phyloP scores from a whole-genome alignment of 129 eudicot species.

The Heracleum sosnowskyi region DNA sequence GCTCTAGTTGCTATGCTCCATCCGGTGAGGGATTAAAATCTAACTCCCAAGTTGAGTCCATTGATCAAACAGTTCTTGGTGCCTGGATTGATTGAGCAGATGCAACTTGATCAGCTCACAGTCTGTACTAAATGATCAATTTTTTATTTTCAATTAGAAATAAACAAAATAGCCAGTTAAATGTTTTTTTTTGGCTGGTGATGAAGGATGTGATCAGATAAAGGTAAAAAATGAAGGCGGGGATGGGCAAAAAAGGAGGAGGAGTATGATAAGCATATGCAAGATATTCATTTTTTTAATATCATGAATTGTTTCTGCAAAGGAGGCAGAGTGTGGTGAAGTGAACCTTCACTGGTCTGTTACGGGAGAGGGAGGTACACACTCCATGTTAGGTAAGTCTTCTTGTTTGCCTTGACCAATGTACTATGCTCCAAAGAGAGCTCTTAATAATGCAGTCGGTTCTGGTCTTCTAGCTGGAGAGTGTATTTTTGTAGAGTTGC shows the following conservation, averaged over 20 bases:
- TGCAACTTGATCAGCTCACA: slow-evolving; percentile 29
- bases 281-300: slow-evolving; percentile 16
- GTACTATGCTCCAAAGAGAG: background rate
- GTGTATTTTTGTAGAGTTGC: background rate
- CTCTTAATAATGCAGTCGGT: background rate
- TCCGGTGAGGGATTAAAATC: slow-evolving; percentile 16
- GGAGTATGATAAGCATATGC: slow-evolving; percentile 18
- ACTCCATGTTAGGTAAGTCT: slow-evolving; percentile 11
- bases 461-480: background rate
- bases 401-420: background rate
- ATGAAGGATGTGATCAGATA: background rate
- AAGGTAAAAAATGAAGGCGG: background rate
- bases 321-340: slow-evolving; percentile 8
- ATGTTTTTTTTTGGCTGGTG: slow-evolving; percentile 13
- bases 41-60: slow-evolving; percentile 7
- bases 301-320: slow-evolving; percentile 24
- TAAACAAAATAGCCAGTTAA: background rate
- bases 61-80: slow-evolving; percentile 20
- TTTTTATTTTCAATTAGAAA: background rate
- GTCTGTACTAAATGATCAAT: slow-evolving; percentile 15
- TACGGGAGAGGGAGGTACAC: background rate
- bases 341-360: background rate
- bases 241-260: slow-evolving; percentile 3
- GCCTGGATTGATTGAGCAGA: slow-evolving; percentile 28
- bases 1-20: background rate